A percentile compares a stretch with the other conserved stretches of the same genome.
Conservation (phyloP, 805 yeast genomes). For the Yamadazyma akitaensis region DNA sequence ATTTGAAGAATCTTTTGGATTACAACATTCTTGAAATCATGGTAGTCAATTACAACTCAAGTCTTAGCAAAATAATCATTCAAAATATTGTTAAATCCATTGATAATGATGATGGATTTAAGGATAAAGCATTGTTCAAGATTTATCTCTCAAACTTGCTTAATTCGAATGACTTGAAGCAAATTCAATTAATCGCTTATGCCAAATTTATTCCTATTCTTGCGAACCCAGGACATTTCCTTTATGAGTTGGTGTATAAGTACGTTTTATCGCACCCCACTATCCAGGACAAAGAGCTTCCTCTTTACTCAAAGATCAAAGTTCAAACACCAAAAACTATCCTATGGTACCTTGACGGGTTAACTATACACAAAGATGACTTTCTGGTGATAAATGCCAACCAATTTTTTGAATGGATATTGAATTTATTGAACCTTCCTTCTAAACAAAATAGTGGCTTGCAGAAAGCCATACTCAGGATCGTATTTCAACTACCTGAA, state of each 20-base stretch:
- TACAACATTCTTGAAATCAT: constrained; percentile 52
- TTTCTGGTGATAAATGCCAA: constrained; percentile 48
- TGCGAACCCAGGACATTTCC: constrained; percentile 64
- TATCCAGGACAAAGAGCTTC: constrained; percentile 40
- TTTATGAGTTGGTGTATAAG: constrained; percentile 68
- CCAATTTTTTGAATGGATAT: constrained; percentile 65
- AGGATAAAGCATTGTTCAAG: constrained; percentile 55
- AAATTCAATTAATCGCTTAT: constrained; percentile 49
- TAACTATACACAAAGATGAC: constrained; percentile 32
- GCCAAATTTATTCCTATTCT: constrained; percentile 57
- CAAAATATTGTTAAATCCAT: constrained; percentile 42
- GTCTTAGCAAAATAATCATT: constrained; percentile 44
- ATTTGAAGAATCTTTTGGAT: constrained; percentile 56
- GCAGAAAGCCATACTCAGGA: constrained; percentile 35
- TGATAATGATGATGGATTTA: constrained; percentile 37
- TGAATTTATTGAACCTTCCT: constrained; percentile 54
- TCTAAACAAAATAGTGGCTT: constrained; percentile 37
- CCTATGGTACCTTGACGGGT: constrained; percentile 51
- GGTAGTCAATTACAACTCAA: constrained; percentile 41
- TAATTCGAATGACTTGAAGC: constrained; percentile 23
- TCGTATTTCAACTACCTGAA: constrained; percentile 48
- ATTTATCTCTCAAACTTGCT: constrained; percentile 50
- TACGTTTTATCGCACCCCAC: constrained; percentile 60
- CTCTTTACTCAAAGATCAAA: constrained; percentile 41
- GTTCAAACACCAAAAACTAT: constrained; percentile 52